Percentiles rank a stretch among this genome's conserved stretches.
phyloP scores from a whole-genome alignment of 2,329 filamentous ascomycete species.

The Colletotrichum sojae region DNA sequence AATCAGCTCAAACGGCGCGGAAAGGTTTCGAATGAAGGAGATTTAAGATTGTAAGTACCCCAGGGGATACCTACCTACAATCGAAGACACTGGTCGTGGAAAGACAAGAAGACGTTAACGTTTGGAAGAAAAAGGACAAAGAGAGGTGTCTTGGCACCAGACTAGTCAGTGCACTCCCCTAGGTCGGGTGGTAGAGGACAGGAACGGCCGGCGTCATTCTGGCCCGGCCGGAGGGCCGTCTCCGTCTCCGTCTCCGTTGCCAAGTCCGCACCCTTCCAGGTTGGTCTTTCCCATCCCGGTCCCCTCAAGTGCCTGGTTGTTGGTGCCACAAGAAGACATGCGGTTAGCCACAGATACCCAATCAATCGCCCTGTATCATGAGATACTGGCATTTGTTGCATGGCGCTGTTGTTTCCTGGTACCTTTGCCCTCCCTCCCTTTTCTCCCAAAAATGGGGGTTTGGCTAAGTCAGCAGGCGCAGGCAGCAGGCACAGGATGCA shows the following conservation, averaged over 20 bases:
- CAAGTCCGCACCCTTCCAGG: background rate
- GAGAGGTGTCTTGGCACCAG: too few species aligned
- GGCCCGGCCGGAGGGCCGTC: conserved; percentile 12
- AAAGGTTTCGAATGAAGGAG: conserved; percentile 35
- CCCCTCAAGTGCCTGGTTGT: conserved; percentile 4
- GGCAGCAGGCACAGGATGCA: background rate
- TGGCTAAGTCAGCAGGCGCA: background rate
- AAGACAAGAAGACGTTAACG: background rate
- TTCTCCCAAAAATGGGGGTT: background rate
- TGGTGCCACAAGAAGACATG: conserved; percentile 3
- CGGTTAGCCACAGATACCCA: conserved; percentile 1
- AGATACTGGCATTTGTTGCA: background rate
- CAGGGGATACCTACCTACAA: background rate
- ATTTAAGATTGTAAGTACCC: conserved; percentile 4
- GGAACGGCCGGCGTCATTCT: too few species aligned
- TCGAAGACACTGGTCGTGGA: background rate
- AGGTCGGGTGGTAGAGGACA: too few species aligned
- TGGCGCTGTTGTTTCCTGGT: background rate
- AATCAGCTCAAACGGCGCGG: conserved; percentile 25
- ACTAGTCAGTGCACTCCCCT: too few species aligned
- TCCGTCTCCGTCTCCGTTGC: background rate
- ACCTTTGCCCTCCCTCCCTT: too few species aligned
- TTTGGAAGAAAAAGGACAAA: background rate
- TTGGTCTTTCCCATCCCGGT: background rate
- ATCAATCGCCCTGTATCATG: conserved; percentile 2